Evolutionary conservation across 352 stramenopile genomes (phyloP).

Genomic region (Phytophthora hybrid): DNA sequence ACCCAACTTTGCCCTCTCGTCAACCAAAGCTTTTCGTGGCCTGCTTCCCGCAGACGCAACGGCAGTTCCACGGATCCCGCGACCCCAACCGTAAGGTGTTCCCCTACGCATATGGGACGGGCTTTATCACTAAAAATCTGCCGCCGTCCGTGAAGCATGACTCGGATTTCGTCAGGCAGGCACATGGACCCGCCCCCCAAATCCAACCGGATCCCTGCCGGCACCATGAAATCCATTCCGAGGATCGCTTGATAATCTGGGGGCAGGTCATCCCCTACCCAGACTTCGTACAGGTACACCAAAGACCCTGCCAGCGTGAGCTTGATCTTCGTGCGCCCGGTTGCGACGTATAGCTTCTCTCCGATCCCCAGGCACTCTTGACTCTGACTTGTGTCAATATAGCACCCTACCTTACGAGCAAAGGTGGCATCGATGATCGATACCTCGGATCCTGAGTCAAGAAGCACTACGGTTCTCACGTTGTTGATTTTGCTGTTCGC

Average conservation of each 20-base stretch:
- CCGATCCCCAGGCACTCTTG: background rate
- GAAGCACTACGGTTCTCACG: background rate
- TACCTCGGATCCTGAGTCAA: background rate
- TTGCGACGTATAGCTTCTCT: background rate
- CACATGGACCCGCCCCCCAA: background rate
- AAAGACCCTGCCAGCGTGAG: no score
- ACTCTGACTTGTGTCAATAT: no score
- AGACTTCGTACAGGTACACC: no score
- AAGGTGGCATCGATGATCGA: background rate
- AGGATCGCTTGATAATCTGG: background rate
- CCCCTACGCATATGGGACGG: background rate
- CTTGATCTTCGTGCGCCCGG: no score
- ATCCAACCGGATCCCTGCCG: background rate
- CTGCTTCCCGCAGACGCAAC: no score
- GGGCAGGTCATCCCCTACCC: background rate
- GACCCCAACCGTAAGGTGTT: no score
- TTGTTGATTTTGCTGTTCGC: background rate
- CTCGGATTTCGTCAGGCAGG: background rate
- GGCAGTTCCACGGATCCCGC: no score
- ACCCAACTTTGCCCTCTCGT: no score
- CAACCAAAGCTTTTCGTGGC: no score
- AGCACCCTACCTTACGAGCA: no score
- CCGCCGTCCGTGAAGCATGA: background rate
- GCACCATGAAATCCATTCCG: background rate
- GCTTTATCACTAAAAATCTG: background rate